Evolutionary conservation across 768 basidiomycete genomes (phyloP), one percentile per base, ranked within the genome.

Genomic region (Termitomyces sp.): DNA sequence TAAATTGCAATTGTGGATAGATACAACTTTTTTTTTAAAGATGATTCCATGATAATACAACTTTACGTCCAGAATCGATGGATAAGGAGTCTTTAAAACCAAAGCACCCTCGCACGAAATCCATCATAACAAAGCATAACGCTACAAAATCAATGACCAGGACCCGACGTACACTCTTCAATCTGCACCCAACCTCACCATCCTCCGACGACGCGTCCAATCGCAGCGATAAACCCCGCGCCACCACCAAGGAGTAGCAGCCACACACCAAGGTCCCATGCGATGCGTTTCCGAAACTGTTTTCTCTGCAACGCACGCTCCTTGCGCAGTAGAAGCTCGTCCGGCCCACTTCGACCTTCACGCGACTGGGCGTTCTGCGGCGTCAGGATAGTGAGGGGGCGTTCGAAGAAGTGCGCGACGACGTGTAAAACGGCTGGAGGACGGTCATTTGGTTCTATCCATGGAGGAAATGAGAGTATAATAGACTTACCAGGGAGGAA

Each of bases 201-300:
- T 66, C 68, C 72, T 42, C 76, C 75, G 9, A 71, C 66, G 58
- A 85, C 63, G 49, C 78, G 77, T 20, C 86, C 86, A 13, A 70
- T 70, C 42, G 76, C 79, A 86, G 87, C 90, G 7, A 77, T 72
- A 16, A 82, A 66, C 1, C 82, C 82, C 10, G 80, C 77, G 4
- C 71, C 75, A 26, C 88, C 83, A 0, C 84, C 72, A 0, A 88
- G 65, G 18, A 91, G 76, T 12, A 89, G 72, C n/a, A 85, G 61
- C 85, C 91, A 94, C 24, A 90, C 85, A 16, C 86, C 84, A n/a
- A 90, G 66, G 69, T 95, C 92, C 90, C 92, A 94, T 16, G 87
- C 69, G 40, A 96, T 72, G 32, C 94, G 79, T 63, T 83, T 83
- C 40, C 83, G 82, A 45, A 86, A 78, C 63, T 93, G 82, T 47